phyloP scores from a whole-genome alignment of 768 basidiomycete genomes.

The Pluteus cervinus region DNA sequence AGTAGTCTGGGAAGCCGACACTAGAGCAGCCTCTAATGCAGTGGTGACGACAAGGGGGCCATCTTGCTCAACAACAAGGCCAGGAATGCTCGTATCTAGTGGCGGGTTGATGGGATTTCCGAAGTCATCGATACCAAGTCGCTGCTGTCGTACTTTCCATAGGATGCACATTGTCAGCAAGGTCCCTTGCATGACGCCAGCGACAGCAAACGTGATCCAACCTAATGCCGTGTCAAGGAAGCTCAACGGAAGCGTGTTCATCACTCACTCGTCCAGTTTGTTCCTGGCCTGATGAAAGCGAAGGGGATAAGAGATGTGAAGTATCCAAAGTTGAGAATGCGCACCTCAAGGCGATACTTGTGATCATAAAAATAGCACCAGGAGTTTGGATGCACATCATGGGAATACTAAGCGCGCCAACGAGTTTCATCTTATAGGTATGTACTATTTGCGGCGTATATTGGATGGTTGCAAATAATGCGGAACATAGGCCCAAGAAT shows the following conservation, averaged over 20 bases:
- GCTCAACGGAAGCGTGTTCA: not conserved
- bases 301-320: not conserved
- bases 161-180: constrained; percentile 80
- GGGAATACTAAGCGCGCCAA: constrained; percentile 89
- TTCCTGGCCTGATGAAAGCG: constrained; percentile 57
- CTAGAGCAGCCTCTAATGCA: too few species aligned
- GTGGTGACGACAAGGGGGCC: too few species aligned
- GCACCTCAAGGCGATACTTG: constrained; percentile 69
- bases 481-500: constrained; percentile 79
- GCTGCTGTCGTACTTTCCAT: constrained; percentile 77
- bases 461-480: constrained; percentile 73
- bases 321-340: constrained; percentile 11
- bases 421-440: constrained; percentile 74
- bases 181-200: constrained; percentile 78
- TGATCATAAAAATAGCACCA: constrained; percentile 81
- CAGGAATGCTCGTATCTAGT: too few species aligned
- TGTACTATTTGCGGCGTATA: constrained; percentile 83
- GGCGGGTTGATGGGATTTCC: constrained; percentile 60
- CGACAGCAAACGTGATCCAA: constrained; percentile 76
- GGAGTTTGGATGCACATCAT: constrained; percentile 97
- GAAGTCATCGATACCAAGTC: constrained; percentile 83
- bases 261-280: constrained; percentile 75
- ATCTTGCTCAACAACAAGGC: too few species aligned
- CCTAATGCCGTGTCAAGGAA: too few species aligned
- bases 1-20: too few species aligned